Base-by-base conservation (phyloP, 1,284 basidiomycete species). In the Anthracocystis setariae region DNA sequence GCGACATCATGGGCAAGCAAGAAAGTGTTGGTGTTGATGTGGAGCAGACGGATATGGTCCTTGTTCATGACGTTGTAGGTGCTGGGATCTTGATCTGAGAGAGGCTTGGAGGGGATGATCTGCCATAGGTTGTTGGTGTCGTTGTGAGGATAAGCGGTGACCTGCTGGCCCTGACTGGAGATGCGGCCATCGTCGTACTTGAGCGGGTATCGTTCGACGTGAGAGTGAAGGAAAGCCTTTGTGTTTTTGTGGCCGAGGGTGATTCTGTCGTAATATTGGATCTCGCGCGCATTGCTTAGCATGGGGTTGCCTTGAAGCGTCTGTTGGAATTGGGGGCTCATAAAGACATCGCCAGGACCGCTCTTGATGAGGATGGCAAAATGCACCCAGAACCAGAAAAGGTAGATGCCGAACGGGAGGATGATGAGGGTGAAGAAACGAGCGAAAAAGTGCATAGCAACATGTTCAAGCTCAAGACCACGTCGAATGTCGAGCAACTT, bases 261-360 rank as follows among this genome's bases (percentile, higher is more conserved):
- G 74, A 98, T 84, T 9, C 89, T 90, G 82, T 99, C 96, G 77
- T 88, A 92, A 84, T 97, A 98, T 71, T 90, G 91, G 73, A 98
- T 90, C 81, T 98, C 95, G 40, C 94, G 90, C 63, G 92, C 90
- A 78, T 92, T 91, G 71, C 95, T 83, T 47, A 98, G 86, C 83
- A 98, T 87, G 76, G 97, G 93, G 79, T 97, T 98, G 33, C 94
- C 94, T 24, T 86, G 84, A 37, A 99, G 86, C 5, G 94, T 97
- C 85, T 98, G 93, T 84, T 99, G 96, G 89, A 99, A 99, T 8
- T 90, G 90, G 12, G 95, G 92, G 79, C 91, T 94, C 96, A 98
- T 98, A 86, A 98, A 99, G 15, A 87, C 87, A 82, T 98, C 96
- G 12, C 96, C 96, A 18, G 94, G 88, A 29, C 96, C 96, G 23